These are phyloP conservation scores for Xylaria polymorpha DNA, from an alignment of 2,329 filamentous ascomycete genomes.

Conservation along the genomic window DNA sequence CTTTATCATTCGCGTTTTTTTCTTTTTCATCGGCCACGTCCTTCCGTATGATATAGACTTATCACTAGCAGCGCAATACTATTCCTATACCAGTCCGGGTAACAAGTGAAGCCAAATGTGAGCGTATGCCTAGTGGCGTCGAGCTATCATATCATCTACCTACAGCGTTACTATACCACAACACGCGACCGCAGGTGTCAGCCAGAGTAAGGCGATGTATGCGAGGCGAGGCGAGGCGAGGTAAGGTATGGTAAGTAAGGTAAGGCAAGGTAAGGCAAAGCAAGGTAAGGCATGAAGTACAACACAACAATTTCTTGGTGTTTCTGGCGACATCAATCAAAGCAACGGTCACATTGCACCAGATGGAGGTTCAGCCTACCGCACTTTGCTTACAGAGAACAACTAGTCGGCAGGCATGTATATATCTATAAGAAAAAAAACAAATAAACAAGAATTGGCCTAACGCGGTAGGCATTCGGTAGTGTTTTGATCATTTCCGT, in stretches of 20 bases:
- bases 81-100: neutral
- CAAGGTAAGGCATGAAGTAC: neutral
- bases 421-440: neutral
- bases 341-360: neutral
- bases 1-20: neutral
- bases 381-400: neutral
- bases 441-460: neutral
- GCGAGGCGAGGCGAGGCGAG: neutral
- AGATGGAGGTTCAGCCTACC: neutral
- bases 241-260: neutral
- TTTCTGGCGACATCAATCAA: neutral
- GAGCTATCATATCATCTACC: neutral
- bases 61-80: neutral
- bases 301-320: neutral
- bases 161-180: conserved; percentile 10
- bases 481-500: conserved; percentile 29
- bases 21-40: neutral
- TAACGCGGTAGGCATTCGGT: conserved; percentile 4
- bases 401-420: neutral
- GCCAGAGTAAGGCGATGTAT: neutral
- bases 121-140: neutral
- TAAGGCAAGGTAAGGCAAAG: neutral
- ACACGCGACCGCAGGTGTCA: neutral
- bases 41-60: neutral
- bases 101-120: neutral